phyloP scores from a whole-genome alignment of 805 yeast genomes.

The Kockiozyma suomiensis region DNA sequence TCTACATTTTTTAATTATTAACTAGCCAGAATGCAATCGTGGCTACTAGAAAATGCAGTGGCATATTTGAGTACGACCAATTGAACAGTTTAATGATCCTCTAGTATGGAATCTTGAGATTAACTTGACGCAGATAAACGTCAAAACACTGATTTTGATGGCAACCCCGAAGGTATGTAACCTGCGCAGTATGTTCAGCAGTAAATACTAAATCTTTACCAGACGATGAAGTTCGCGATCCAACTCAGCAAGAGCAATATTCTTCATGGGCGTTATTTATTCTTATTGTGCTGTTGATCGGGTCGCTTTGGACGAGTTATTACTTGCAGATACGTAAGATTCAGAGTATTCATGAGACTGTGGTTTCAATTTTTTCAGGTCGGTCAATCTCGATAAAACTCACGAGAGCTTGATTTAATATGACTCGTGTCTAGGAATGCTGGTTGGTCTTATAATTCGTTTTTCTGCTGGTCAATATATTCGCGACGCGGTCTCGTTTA shows the following conservation, averaged over 20 bases:
- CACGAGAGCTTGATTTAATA: background rate
- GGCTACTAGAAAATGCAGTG: background rate
- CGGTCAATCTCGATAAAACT: constrained; percentile 50
- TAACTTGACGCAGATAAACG: constrained; percentile 16
- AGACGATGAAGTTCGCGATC: constrained; percentile 49
- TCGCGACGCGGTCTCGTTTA: constrained; percentile 95
- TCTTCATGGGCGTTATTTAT: constrained; percentile 97
- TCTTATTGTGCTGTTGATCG: constrained; percentile 71
- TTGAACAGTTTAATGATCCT: background rate
- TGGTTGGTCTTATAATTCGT: constrained; percentile 88
- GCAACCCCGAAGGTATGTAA: constrained; percentile 26
- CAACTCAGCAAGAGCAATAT: constrained; percentile 91
- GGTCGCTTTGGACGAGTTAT: constrained; percentile 94
- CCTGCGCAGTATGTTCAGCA: background rate
- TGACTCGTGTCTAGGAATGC: constrained; percentile 40
- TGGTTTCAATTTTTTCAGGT: constrained; percentile 91
- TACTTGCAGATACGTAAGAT: constrained; percentile 87
- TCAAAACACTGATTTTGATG: constrained; percentile 30
- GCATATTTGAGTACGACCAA: background rate
- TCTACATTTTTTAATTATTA: background rate
- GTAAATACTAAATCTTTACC: background rate
- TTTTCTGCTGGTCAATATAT: constrained; percentile 95
- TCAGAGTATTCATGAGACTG: constrained; percentile 97
- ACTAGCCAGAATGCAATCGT: background rate
- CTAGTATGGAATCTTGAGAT: too few relatives aligned